Evolutionary conservation across 352 stramenopile species (phyloP), one percentile per base, ranked within the genome.

Genomic region (Globisporangium apiculatum): DNA sequence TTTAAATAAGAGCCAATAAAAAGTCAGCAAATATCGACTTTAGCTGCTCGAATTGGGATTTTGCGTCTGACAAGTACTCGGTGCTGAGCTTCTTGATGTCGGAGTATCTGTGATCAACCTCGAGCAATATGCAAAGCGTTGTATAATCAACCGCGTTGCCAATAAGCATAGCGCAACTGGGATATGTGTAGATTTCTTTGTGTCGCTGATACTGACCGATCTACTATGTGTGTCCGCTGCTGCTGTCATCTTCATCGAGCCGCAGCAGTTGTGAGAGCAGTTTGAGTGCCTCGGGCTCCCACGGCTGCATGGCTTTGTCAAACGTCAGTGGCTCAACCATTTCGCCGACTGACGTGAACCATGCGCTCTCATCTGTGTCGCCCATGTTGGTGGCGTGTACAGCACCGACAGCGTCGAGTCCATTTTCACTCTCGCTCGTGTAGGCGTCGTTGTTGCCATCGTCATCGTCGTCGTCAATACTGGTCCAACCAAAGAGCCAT

Each of bases 401-500:
- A 4, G 7, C 38, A 4, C 7, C 3, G 38, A 42, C 48, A 17
- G 50, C 48, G 4, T 55, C 48, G 7, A 31, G 24, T 31, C 24
- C 24, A 31, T 31, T 31, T 31, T 51, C 49, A 0, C 36, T 48
- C n/a, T 49, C 35, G 14, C 51, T 45, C 24, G 24, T 31, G 24
- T 31, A 31, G 1, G 24, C 24, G 4, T 58, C 31, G 9, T 0
- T 18, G 45, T 41, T 45, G 48, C 48, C 17, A 12, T 18, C 48
- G 31, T 35, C 37, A 11, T 41, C 46, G 48, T 31, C 17, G 5
- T 18, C 48, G 31, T 35, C 37, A 11, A 14, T 18, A 17, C 24
- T 52, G 48, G 56, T 31, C 17, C 54, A 47, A 15, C 9, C 17
- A 42, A 61, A 55, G 45, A 53, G 45, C 45, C 54, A 59, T 37